These are phyloP conservation scores for Zalaria sp. DNA, from an alignment of 2,329 filamentous ascomycete species.

Conservation along the genomic window DNA sequence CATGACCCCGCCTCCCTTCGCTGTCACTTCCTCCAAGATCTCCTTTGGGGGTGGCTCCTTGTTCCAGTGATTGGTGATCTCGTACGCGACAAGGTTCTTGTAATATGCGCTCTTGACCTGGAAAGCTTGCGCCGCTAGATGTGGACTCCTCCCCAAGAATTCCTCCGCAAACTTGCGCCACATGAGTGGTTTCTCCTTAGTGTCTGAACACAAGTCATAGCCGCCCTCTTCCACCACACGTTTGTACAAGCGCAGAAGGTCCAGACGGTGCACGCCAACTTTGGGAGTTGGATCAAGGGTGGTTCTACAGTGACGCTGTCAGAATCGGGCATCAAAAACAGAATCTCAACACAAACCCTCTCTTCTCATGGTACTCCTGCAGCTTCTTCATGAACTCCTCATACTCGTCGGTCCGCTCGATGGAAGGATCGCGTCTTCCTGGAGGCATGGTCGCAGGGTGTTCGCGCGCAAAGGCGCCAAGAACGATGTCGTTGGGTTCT, in stretches of 20 bases:
- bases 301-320: conserved; percentile 33
- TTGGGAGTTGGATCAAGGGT: conserved; percentile 68
- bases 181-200: conserved; percentile 63
- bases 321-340: conserved; percentile 1
- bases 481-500: too few relatives aligned
- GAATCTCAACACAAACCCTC: conserved; percentile 40
- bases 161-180: conserved; percentile 71
- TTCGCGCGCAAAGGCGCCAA: neutral
- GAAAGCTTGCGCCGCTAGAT: conserved; percentile 73
- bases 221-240: conserved; percentile 64
- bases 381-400: conserved; percentile 65
- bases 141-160: conserved; percentile 59
- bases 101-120: conserved; percentile 80
- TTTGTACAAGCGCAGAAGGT: conserved; percentile 66
- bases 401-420: conserved; percentile 48
- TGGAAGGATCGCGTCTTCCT: conserved; percentile 27
- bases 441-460: conserved; percentile 26
- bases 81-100: conserved; percentile 76
- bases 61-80: conserved; percentile 64
- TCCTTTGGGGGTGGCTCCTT: conserved; percentile 77
- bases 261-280: conserved; percentile 61
- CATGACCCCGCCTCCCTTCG: conserved; percentile 69
- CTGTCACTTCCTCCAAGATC: conserved; percentile 66
- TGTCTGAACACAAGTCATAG: conserved; percentile 61
- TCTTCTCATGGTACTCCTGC: conserved; percentile 58